Evolutionary conservation across 768 basidiomycete genomes (phyloP).

Genomic region (Gloeopeniophorella convolvens): DNA sequence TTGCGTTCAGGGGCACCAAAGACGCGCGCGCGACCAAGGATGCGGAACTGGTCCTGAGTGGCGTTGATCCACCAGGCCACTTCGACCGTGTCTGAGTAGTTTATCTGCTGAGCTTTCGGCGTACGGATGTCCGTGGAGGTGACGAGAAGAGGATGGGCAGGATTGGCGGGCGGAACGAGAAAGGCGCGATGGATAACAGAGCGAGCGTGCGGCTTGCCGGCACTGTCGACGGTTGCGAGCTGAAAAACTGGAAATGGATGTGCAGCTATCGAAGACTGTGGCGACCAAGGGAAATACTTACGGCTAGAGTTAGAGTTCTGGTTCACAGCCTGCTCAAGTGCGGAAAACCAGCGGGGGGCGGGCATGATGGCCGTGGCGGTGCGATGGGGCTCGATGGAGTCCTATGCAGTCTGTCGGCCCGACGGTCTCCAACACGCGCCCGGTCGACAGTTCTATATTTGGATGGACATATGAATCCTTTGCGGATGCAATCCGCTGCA

Average conservation of each 20-base stretch:
- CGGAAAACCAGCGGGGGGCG: constrained; percentile 26
- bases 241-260: constrained; percentile 42
- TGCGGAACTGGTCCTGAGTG: constrained; percentile 66
- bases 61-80: constrained; percentile 69
- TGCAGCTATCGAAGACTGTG: neutral
- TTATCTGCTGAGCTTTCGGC: constrained; percentile 58
- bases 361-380: too few relatives aligned
- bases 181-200: constrained; percentile 58
- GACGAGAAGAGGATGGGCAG: constrained; percentile 53
- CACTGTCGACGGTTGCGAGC: constrained; percentile 48
- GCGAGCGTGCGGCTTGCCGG: constrained; percentile 51
- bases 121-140: constrained; percentile 68
- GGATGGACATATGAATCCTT: neutral
- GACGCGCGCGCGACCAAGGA: constrained; percentile 50
- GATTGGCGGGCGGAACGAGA: constrained; percentile 36
- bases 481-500: neutral
- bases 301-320: constrained; percentile 24
- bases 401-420: too few relatives aligned
- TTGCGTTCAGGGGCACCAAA: constrained; percentile 43
- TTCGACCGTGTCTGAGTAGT: constrained; percentile 45
- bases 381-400: too few relatives aligned
- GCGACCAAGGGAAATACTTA: constrained; percentile 3
- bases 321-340: constrained; percentile 23
- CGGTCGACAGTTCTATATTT: neutral
- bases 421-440: too few relatives aligned